phyloP scores from a whole-genome alignment of 1,139 yeast genomes.

The Blastobotrys proliferans region DNA sequence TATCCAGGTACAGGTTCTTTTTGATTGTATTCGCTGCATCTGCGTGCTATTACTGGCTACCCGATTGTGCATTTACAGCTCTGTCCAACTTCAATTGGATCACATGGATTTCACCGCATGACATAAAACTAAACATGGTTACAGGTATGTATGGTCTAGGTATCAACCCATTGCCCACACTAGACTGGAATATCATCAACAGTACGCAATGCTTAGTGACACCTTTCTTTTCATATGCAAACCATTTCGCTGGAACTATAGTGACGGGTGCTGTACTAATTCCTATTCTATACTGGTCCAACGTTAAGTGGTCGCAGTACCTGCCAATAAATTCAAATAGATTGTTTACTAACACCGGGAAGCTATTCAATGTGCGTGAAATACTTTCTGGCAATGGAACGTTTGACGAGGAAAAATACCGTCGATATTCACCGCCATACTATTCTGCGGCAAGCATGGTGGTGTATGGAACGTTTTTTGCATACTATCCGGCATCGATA shows the following conservation, averaged over 20 bases:
- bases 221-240: slow-evolving; percentile 43
- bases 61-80: slow-evolving; percentile 48
- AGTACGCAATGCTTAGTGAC: slow-evolving; percentile 32
- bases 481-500: slow-evolving; percentile 51
- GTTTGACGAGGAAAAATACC: slow-evolving; percentile 32
- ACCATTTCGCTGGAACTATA: slow-evolving; percentile 41
- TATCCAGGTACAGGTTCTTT: slow-evolving; percentile 46
- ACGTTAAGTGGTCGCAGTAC: slow-evolving; percentile 48
- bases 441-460: slow-evolving; percentile 56
- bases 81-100: slow-evolving; percentile 56
- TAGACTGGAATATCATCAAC: slow-evolving; percentile 38
- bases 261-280: slow-evolving; percentile 40
- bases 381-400: slow-evolving; percentile 41
- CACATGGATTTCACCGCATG: slow-evolving; percentile 58
- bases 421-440: slow-evolving; percentile 47
- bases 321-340: slow-evolving; percentile 50
- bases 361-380: slow-evolving; percentile 39
- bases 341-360: slow-evolving; percentile 47
- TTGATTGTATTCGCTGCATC: slow-evolving; percentile 37
- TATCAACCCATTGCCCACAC: slow-evolving; percentile 45
- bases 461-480: slow-evolving; percentile 52
- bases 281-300: slow-evolving; percentile 45
- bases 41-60: slow-evolving; percentile 57
- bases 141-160: slow-evolving; percentile 59
- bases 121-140: slow-evolving; percentile 48